A percentile compares a stretch with the other conserved stretches of the same genome.
Evolutionary conservation across 257 asterid genomes (phyloP).

Genomic region (Lantana camara): DNA sequence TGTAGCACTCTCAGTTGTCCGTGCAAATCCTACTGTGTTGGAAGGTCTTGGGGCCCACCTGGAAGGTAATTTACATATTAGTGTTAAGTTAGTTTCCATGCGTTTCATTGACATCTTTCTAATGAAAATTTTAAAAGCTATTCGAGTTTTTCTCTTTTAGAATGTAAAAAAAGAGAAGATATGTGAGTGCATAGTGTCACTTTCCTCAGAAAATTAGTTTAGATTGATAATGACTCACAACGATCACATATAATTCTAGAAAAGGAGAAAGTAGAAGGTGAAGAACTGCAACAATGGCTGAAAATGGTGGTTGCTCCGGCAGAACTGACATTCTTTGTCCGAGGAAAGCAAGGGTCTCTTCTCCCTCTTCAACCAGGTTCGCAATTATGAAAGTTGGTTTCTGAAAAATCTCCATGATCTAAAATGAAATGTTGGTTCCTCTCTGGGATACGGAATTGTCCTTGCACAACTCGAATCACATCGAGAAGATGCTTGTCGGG

Average conservation of each 20-base stretch:
- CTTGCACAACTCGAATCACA: constrained; percentile 1
- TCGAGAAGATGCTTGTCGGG: constrained; percentile 2
- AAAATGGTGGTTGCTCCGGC: constrained; percentile 90
- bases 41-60: constrained; percentile 93
- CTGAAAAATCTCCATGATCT: constrained; percentile 1
- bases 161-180: background rate
- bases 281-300: constrained; percentile 90
- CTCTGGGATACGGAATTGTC: background rate
- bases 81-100: constrained; percentile 2
- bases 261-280: constrained; percentile 95
- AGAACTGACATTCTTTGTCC: constrained; percentile 73
- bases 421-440: constrained; percentile 8
- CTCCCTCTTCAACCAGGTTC: constrained; percentile 75
- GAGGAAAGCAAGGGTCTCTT: constrained; percentile 71
- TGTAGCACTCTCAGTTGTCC: constrained; percentile 87
- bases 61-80: constrained; percentile 62
- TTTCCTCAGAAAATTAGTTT: background rate
- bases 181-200: background rate
- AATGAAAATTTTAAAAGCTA: background rate
- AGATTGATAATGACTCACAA: too few species aligned
- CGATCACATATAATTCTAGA: constrained; percentile 39
- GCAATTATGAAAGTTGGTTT: constrained; percentile 30
- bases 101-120: background rate
- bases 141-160: background rate
- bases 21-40: constrained; percentile 83